phyloP scores from a whole-genome alignment of 2,329 filamentous ascomycete species.

The Ascochyta rabiei region DNA sequence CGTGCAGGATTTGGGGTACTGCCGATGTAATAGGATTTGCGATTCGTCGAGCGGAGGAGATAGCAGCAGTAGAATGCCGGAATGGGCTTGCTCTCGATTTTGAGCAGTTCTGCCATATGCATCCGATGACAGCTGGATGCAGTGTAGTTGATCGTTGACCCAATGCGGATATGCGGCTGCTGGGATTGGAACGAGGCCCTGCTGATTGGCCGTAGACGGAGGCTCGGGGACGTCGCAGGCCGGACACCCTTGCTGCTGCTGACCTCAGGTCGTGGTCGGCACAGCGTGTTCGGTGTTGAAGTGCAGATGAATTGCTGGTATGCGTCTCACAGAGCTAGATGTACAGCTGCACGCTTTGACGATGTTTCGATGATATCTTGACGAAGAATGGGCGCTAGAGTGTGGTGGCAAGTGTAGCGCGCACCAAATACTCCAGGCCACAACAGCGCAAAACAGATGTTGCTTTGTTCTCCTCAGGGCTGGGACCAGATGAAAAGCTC shows the following conservation, averaged over 20 bases:
- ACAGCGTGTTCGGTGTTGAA: constrained; percentile 4
- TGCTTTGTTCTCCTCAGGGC: neutral
- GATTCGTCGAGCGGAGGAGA: constrained; percentile 81
- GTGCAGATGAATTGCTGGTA: neutral
- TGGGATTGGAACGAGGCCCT: constrained; percentile 17
- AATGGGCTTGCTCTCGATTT: constrained; percentile 56
- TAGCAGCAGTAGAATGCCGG: constrained; percentile 95
- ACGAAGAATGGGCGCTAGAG: neutral
- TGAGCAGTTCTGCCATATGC: constrained; percentile 16
- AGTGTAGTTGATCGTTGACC: constrained; percentile 21
- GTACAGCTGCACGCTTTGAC: neutral
- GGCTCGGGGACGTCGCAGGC: constrained; percentile 17
- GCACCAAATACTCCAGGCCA: neutral
- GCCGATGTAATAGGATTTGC: constrained; percentile 80
- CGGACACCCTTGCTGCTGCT: constrained; percentile 29
- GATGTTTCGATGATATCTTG: neutral
- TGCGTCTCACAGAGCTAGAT: neutral
- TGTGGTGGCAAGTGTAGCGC: neutral
- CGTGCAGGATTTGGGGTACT: constrained; percentile 88
- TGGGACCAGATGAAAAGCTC: too few species aligned
- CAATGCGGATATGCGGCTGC: constrained; percentile 26
- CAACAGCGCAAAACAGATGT: neutral
- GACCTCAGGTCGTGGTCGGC: constrained; percentile 23
- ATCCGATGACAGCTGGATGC: constrained; percentile 2
- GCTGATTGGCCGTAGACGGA: constrained; percentile 20